These are phyloP conservation scores for Polygonum aviculare DNA, from an alignment of 148 eudicot genomes.

Conservation along the genomic window DNA sequence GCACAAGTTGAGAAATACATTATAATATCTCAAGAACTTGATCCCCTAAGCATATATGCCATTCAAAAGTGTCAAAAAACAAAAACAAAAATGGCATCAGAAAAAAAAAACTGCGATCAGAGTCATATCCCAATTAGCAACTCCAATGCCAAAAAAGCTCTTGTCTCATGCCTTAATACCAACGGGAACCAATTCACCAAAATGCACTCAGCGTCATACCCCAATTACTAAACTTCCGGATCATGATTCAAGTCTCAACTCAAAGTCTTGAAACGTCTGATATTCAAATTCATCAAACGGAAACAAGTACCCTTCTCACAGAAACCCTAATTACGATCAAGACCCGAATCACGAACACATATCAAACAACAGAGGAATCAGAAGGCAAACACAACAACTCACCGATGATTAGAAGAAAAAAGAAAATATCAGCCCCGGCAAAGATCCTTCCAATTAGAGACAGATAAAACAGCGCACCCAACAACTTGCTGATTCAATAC, in stretches of 20 bases:
- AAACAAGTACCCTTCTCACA: background rate
- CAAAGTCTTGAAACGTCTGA: background rate
- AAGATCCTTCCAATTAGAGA: background rate
- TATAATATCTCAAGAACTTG: background rate
- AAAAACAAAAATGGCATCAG: background rate
- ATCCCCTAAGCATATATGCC: too few relatives aligned
- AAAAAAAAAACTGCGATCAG: too few relatives aligned
- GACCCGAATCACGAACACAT: background rate
- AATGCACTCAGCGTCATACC: background rate
- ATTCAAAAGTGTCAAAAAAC: too few relatives aligned
- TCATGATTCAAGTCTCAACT: background rate
- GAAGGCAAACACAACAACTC: background rate
- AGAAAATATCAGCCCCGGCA: background rate
- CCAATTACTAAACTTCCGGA: background rate
- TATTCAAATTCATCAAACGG: background rate
- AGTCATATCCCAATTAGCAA: background rate
- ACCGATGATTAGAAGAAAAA: background rate
- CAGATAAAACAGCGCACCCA: background rate
- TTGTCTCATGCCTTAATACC: background rate
- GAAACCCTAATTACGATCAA: background rate
- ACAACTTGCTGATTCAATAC: background rate
- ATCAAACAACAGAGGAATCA: background rate
- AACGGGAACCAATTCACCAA: background rate
- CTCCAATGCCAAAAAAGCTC: background rate
- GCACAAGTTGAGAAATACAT: background rate